These are phyloP conservation scores for Gossypium anomalum DNA, from an alignment of 345 rosid genomes.

Conservation along the genomic window DNA sequence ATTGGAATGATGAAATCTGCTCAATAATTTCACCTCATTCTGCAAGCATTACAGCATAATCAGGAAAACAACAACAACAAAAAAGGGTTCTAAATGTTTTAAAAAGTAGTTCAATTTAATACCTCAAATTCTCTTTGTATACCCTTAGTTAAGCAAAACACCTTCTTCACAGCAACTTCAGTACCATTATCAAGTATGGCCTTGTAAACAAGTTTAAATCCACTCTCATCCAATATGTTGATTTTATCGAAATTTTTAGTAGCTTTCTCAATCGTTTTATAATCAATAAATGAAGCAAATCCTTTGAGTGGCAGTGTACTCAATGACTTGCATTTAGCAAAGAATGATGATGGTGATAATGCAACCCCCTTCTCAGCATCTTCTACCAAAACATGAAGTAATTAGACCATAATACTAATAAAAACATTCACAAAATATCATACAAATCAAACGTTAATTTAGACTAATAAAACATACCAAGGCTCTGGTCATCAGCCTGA, in stretches of 20 bases:
- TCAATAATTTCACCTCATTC: conserved; percentile 67
- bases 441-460: background rate
- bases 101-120: background rate
- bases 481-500: conserved; percentile 17
- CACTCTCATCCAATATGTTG: conserved; percentile 55
- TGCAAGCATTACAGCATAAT: conserved; percentile 21
- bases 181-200: conserved; percentile 51
- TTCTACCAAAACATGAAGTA: conserved; percentile 23
- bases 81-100: background rate
- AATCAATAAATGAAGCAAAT: conserved; percentile 54
- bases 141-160: conserved; percentile 31
- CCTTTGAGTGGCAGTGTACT: conserved; percentile 36
- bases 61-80: background rate
- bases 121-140: conserved; percentile 64
- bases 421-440: background rate
- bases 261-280: conserved; percentile 41
- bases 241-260: background rate
- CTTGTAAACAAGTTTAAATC: conserved; percentile 71
- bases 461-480: conserved; percentile 32
- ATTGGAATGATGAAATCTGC: conserved; percentile 73
- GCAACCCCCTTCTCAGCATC: conserved; percentile 47
- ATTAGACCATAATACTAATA: background rate
- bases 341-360: conserved; percentile 30
- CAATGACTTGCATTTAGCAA: conserved; percentile 43
- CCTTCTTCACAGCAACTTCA: conserved; percentile 70